Conservation (phyloP, 2,329 filamentous ascomycete species). For the Helicocarpus griseus region DNA sequence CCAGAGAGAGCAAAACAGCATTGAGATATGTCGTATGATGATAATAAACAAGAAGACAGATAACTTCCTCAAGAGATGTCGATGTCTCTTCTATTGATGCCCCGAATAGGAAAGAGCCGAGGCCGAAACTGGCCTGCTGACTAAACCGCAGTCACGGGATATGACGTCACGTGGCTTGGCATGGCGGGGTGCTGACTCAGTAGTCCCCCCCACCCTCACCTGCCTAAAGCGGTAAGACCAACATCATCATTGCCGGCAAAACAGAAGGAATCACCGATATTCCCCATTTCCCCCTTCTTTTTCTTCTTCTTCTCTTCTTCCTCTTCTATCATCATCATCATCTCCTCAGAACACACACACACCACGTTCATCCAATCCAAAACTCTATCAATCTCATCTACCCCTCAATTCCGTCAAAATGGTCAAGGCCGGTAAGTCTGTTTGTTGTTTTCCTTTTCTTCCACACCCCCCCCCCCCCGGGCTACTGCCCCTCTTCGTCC, state of each 20-base stretch:
- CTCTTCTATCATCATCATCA: not conserved
- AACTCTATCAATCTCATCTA: conserved; percentile 15
- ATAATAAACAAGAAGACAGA: too few relatives aligned
- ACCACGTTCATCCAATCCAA: not conserved
- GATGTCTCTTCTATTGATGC: not conserved
- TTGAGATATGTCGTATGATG: not conserved
- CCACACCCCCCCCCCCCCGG: conserved; percentile 1
- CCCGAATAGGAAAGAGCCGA: not conserved
- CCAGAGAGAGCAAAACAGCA: not conserved
- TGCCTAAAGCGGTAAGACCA: too few relatives aligned
- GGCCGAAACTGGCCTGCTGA: not conserved
- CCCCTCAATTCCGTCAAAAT: conserved; percentile 61
- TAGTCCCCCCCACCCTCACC: not conserved
- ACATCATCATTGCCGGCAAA: too few relatives aligned
- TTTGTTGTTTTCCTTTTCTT: conserved; percentile 14
- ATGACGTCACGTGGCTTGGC: not conserved
- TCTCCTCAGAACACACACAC: not conserved
- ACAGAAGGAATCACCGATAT: not conserved
- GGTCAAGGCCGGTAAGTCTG: conserved; percentile 87
- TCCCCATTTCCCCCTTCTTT: conserved; percentile 11
- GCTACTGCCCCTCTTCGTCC: not conserved
- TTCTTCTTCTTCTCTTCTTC: conserved; percentile 14
- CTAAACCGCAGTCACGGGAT: not conserved
- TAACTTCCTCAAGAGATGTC: not conserved
- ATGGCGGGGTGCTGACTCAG: not conserved